Base-by-base conservation (phyloP, 2,329 filamentous ascomycete species). In the Colletotrichum eremochloae region DNA sequence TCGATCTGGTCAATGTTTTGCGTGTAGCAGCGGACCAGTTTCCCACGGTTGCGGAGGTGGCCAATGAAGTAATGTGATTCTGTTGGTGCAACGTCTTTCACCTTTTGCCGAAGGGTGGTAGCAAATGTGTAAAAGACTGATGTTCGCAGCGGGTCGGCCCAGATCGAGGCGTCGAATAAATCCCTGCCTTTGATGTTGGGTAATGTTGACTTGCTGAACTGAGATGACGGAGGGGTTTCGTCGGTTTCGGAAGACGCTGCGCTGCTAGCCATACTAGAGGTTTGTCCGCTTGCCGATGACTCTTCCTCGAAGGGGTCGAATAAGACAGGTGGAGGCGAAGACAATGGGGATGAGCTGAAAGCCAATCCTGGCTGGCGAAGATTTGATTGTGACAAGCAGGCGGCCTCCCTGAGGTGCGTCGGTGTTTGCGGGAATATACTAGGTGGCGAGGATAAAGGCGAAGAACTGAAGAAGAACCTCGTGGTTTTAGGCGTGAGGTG, bases 1-100 rank as follows among this genome's bases (percentile, higher is more conserved):
- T 94, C 92, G 8, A 94, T 88, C 73, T 90, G 89, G 75, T 94
- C 92, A 75, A 94, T 94, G 74, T 94, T 94, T 75, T 94, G 92
- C 0, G 92, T 94, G 76, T 94, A 94, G 76, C 91, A 93, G 50
- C 92, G 85, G 42, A 93, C 90, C 6, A 94, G 84, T 74, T 92
- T 91, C 4, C 91, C 90, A 5, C 88, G 86, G 77, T 93, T 90
- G 56, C 91, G 86, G 6, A 94, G 84, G 44, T 90, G 88, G 55
- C 88, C 87, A 75, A 94, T 91, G 78, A 94, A 93, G 67, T 87
- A 88, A 80, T 94, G 92, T 1, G 90, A 92, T 24, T 84, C 84
- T 1, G 91, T 93, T 0, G 91, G 91, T 64, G 87, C 81, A 12
- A 92, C 90, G n/a, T 88, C 86, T 50, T 84, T 86, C 20, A 92